A percentile compares a stretch with the other conserved stretches of the same genome.
These are phyloP conservation scores for Fomitopsis betulina DNA, from an alignment of 1,284 basidiomycete species.

Conservation along the genomic window DNA sequence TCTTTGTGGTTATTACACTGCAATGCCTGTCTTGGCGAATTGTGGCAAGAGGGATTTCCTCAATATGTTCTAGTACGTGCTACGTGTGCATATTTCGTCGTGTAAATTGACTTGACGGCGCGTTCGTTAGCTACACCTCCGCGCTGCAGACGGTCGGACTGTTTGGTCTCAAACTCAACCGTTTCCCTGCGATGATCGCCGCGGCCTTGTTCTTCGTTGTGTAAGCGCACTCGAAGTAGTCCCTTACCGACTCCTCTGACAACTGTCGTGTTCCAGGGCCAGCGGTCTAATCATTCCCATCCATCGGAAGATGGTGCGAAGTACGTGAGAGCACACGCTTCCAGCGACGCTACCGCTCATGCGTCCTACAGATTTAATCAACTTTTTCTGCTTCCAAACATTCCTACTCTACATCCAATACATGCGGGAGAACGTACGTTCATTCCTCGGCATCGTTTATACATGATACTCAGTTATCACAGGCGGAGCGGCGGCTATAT, in stretches of 20 bases:
- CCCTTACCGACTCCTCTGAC: not conserved
- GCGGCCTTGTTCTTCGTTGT: slow-evolving; percentile 55
- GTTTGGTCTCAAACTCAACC: slow-evolving; percentile 69
- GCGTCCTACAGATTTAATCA: slow-evolving; percentile 46
- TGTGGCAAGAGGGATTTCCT: slow-evolving; percentile 56
- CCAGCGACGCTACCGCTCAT: not conserved
- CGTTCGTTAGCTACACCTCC: slow-evolving; percentile 37
- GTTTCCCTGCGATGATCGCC: slow-evolving; percentile 60
- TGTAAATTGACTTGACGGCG: not conserved
- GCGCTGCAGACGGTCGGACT: slow-evolving; percentile 74
- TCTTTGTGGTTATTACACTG: slow-evolving; percentile 49
- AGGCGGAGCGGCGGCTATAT: slow-evolving; percentile 59
- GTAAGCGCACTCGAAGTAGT: slow-evolving; percentile 35
- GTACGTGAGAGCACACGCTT: slow-evolving; percentile 32
- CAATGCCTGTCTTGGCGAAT: slow-evolving; percentile 19
- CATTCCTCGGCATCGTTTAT: not conserved
- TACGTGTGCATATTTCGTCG: slow-evolving; percentile 7
- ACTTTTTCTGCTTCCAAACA: slow-evolving; percentile 60
- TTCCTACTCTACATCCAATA: slow-evolving; percentile 56
- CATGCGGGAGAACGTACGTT: slow-evolving; percentile 42
- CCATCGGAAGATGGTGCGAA: slow-evolving; percentile 45
- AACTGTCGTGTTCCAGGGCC: slow-evolving; percentile 31
- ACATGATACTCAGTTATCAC: not conserved
- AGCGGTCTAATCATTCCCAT: slow-evolving; percentile 52
- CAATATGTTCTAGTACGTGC: slow-evolving; percentile 53